Base-by-base conservation (phyloP, 306 rosid species). In the Gastrolobium villosum region DNA sequence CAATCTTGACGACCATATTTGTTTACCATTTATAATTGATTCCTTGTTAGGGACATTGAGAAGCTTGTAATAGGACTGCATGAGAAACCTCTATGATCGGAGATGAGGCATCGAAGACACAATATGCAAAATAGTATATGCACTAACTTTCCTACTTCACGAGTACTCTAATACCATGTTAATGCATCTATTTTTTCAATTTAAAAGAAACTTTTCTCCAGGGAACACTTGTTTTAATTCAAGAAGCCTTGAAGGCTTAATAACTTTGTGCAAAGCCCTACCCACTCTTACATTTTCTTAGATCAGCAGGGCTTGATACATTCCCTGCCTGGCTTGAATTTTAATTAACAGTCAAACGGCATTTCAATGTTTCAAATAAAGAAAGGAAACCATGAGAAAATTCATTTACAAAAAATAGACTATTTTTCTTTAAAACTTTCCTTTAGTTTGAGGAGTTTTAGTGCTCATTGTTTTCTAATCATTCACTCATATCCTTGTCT, bases 251-350 rank as follows among this genome's bases (percentile, higher is more conserved):
- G 97, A 91, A 77, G 98, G 98, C 85, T 88, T 93, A 15, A 93
- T 50, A 4, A 73, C 90, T 76, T 88, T 73, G 75, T 40, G 88
- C 65, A 93, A 53, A 65, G 88, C 77, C 86, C 90, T 84, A 43
- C 97, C 97, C 20, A 93, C 95, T 84, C 83, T 89, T 4, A 93
- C 95, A 65, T 84, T 91, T 77, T 86, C 98, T 88, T 56, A 91
- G 82, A 82, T 93, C 98, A 14, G 92, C 95, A 9, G 97, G 98
- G 83, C 97, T 81, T 7, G 91, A 87, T 41, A 91, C 77, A 69
- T 85, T 83, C 52, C 97, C 93, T 0, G 86, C 80, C 90, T 91
- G 79, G 36, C 65, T 81, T 57, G 45, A 84, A 70, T 60, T 15
- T 43, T n/a, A 75, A 76, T 75, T 44, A 74, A 37, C 39, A 76